These are phyloP conservation scores for Acanthamoeba polyphaga DNA, from an alignment of 208 protist species.

Conservation along the genomic window DNA sequence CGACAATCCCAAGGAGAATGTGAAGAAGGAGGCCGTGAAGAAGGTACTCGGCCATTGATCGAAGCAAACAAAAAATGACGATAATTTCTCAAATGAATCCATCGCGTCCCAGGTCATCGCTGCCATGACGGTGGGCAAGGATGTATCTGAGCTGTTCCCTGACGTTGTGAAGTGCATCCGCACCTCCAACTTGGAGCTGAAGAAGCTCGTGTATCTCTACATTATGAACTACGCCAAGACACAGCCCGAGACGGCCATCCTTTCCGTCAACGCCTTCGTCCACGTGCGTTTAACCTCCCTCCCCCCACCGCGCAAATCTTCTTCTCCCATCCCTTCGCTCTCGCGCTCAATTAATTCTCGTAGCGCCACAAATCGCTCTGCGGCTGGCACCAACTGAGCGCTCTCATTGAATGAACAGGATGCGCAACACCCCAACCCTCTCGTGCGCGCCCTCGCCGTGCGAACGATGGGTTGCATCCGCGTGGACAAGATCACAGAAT, in stretches of 20 bases:
- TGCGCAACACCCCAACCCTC: constrained; percentile 95
- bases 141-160: constrained; percentile 93
- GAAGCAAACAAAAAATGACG: background rate
- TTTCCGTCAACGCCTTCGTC: constrained; percentile 98
- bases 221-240: constrained; percentile 98
- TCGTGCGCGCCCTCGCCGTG: constrained; percentile 98
- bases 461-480: constrained; percentile 99
- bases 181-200: constrained; percentile 97
- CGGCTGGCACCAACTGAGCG: background rate
- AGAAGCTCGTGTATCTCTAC: constrained; percentile 99
- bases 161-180: constrained; percentile 97
- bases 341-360: background rate
- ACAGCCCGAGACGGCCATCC: constrained; percentile 97
- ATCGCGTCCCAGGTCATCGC: constrained; percentile 89
- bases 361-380: background rate
- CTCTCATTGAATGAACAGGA: constrained; percentile 90
- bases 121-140: constrained; percentile 99
- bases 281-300: constrained; percentile 83
- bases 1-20: constrained; percentile 91
- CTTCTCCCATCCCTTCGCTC: too few species aligned
- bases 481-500: constrained; percentile 97
- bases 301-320: background rate
- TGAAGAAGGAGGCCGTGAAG: constrained; percentile 96
- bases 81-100: background rate
- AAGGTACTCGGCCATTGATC: constrained; percentile 89